These are phyloP conservation scores for Hordeum marinum DNA, from an alignment of 176 grass and related monocot species.

Conservation along the genomic window DNA sequence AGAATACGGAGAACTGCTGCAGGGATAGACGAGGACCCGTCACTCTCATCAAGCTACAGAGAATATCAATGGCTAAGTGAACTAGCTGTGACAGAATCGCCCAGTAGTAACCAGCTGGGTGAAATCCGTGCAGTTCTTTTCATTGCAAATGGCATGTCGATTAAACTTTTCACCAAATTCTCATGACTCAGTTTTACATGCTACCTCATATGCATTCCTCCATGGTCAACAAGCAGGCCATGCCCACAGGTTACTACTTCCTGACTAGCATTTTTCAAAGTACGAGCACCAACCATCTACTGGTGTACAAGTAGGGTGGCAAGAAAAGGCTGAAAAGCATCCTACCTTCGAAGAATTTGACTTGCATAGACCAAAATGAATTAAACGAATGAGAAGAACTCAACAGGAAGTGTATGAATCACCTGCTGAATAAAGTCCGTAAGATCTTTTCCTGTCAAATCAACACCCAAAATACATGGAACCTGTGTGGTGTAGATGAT, in stretches of 20 bases:
- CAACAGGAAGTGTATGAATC: conserved; percentile 5
- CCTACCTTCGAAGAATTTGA: background rate
- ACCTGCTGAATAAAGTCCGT: conserved; percentile 91
- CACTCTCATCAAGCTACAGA: conserved; percentile 76
- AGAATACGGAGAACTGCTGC: conserved; percentile 80
- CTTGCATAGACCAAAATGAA: background rate
- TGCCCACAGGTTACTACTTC: background rate
- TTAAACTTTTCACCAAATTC: background rate
- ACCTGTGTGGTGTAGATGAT: conserved; percentile 54
- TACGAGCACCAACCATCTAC: background rate
- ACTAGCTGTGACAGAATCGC: background rate
- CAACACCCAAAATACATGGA: conserved; percentile 90
- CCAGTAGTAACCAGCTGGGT: background rate
- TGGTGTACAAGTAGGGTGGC: background rate
- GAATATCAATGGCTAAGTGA: conserved; percentile 24
- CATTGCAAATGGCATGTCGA: background rate
- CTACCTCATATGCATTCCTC: background rate
- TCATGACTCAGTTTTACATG: background rate
- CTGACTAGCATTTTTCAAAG: background rate
- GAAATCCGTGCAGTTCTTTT: background rate
- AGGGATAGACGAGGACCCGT: conserved; percentile 70
- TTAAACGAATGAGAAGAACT: background rate
- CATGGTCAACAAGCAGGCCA: background rate
- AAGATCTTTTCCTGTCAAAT: conserved; percentile 85
- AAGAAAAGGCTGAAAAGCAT: conserved; percentile 9